Conservation (phyloP, 73 alveolate species). For the Stentor roeselii region DNA sequence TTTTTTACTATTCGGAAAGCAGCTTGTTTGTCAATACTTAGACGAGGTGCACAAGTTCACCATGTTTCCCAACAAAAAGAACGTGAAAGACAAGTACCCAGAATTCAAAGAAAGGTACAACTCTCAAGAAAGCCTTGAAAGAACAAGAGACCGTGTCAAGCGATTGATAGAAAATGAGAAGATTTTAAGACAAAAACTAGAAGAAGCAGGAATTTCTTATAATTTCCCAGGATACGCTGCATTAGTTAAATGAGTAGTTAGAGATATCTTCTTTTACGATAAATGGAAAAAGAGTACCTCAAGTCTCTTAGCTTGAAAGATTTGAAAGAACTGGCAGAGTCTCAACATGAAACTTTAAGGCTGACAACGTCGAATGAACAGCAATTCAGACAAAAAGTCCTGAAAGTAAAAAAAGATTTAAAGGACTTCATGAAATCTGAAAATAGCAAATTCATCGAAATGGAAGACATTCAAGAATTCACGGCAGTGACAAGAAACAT, state of each 20-base stretch:
- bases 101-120: conserved; percentile 40
- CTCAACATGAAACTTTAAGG: no score
- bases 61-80: conserved; percentile 83
- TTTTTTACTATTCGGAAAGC: conserved; percentile 78
- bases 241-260: conserved; percentile 34
- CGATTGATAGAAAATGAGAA: conserved; percentile 86
- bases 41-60: conserved; percentile 57
- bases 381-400: no score
- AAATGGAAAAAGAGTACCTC: no score
- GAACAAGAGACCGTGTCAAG: conserved; percentile 59
- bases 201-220: conserved; percentile 82
- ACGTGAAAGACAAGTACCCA: conserved; percentile 61
- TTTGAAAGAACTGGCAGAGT: no score
- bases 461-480: no score
- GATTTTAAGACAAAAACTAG: conserved; percentile 77
- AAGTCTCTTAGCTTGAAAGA: no score
- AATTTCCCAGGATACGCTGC: conserved; percentile 81
- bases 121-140: conserved; percentile 72
- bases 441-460: no score
- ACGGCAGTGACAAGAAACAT: no score
- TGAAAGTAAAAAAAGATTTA: no score
- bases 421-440: no score
- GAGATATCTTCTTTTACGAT: conserved; percentile 2
- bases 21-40: conserved; percentile 75
- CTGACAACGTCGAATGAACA: no score